phyloP scores from a whole-genome alignment of 805 yeast genomes.

The Zygoascus ofunaensis region DNA sequence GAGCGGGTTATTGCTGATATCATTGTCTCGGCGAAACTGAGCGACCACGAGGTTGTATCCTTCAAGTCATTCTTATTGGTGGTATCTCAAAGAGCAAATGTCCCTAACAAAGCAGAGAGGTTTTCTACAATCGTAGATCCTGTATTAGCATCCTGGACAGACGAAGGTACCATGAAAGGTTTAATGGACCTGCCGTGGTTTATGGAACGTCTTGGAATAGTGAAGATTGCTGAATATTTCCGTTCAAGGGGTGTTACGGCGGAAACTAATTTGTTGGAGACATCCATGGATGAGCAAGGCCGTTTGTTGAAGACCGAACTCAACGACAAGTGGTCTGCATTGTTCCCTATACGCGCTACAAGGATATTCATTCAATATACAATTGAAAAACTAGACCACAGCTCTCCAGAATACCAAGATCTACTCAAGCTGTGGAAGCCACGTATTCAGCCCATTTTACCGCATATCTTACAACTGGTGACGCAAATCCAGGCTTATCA shows the following conservation, averaged over 20 bases:
- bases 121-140: conserved; percentile 89
- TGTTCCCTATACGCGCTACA: conserved; percentile 93
- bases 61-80: conserved; percentile 87
- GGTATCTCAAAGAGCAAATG: conserved; percentile 70
- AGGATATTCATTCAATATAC: conserved; percentile 92
- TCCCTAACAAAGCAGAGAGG: conserved; percentile 62
- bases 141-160: conserved; percentile 86
- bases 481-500: conserved; percentile 92
- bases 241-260: conserved; percentile 73
- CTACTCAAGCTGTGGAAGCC: conserved; percentile 84
- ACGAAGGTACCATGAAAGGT: conserved; percentile 83
- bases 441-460: conserved; percentile 81
- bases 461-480: conserved; percentile 77
- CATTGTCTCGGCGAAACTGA: conserved; percentile 57
- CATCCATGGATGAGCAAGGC: conserved; percentile 88
- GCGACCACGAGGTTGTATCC: conserved; percentile 87
- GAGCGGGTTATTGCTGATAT: conserved; percentile 73
- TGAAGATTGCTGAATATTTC: conserved; percentile 85
- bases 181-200: conserved; percentile 89
- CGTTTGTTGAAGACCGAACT: conserved; percentile 62
- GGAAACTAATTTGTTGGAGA: conserved; percentile 59
- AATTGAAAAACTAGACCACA: conserved; percentile 79
- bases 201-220: conserved; percentile 95
- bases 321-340: conserved; percentile 85
- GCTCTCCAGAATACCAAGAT: conserved; percentile 61